These are phyloP conservation scores for Apiospora phragmitis DNA, from an alignment of 2,329 filamentous ascomycete species.

Conservation along the genomic window DNA sequence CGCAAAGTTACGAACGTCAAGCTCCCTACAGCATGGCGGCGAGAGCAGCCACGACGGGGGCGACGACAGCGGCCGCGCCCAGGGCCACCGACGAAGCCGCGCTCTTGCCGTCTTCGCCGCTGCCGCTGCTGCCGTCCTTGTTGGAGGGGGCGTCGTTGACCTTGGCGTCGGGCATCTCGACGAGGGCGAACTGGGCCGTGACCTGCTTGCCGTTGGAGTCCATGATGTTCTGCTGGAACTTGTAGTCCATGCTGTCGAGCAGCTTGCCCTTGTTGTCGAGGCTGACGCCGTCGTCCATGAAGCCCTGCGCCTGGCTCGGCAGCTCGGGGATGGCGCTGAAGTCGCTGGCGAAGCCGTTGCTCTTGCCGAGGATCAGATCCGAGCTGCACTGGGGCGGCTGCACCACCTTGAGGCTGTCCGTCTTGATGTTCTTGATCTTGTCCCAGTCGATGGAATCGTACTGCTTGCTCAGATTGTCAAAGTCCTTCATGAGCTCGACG, in stretches of 20 bases:
- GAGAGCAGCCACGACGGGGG: neutral
- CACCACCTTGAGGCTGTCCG: constrained; percentile 47
- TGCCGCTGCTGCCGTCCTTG: neutral
- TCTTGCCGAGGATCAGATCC: constrained; percentile 57
- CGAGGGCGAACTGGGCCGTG: constrained; percentile 36
- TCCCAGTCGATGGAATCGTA: constrained; percentile 71
- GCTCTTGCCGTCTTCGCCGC: neutral
- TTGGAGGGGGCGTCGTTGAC: constrained; percentile 10
- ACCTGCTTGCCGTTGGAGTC: constrained; percentile 40
- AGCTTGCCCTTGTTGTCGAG: constrained; percentile 60
- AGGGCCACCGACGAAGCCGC: neutral
- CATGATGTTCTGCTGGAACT: constrained; percentile 47
- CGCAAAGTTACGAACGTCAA: neutral
- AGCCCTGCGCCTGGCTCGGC: constrained; percentile 56
- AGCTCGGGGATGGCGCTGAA: constrained; percentile 73
- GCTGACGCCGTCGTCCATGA: constrained; percentile 73
- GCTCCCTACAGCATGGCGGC: neutral
- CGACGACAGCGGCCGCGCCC: neutral
- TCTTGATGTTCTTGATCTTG: constrained; percentile 61
- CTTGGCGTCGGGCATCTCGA: constrained; percentile 8
- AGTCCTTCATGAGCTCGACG: constrained; percentile 60
- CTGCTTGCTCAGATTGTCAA: constrained; percentile 70
- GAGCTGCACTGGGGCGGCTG: constrained; percentile 60
- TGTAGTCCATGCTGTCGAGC: constrained; percentile 56
- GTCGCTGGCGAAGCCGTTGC: constrained; percentile 66